A percentile compares a stretch with the other conserved stretches of the same genome.
Evolutionary conservation across 768 basidiomycete species (phyloP).

Genomic region (Paxillus involutus): DNA sequence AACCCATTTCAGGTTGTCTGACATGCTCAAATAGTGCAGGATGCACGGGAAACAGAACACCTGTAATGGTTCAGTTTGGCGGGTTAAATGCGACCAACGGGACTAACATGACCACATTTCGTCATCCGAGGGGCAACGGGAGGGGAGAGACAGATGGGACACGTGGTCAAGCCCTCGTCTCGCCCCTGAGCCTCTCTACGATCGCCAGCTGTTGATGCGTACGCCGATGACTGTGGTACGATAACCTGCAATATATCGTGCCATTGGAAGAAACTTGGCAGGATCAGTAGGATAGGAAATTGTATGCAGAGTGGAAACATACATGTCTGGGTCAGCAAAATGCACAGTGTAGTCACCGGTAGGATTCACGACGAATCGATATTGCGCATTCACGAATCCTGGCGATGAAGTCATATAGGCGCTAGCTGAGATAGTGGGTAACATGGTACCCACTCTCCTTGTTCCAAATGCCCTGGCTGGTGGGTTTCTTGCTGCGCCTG

Average conservation of each 20-base stretch:
- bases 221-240: conserved; percentile 79
- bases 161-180: conserved; percentile 68
- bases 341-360: conserved; percentile 90
- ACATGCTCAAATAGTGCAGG: conserved; percentile 82
- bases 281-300: not conserved
- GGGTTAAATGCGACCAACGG: not conserved
- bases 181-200: conserved; percentile 37
- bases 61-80: conserved; percentile 40
- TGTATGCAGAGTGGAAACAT: conserved; percentile 31
- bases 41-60: conserved; percentile 96
- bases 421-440: conserved; percentile 12
- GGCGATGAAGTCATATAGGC: conserved; percentile 14
- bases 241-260: conserved; percentile 93
- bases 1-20: conserved; percentile 82
- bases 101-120: conserved; percentile 94
- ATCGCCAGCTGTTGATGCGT: conserved; percentile 59
- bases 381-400: conserved; percentile 97
- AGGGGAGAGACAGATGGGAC: conserved; percentile 94
- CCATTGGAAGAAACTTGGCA: conserved; percentile 88
- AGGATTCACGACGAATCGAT: conserved; percentile 94
- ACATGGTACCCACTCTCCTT: conserved; percentile 79
- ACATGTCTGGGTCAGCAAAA: conserved; percentile 98
- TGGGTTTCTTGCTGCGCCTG: conserved; percentile 73
- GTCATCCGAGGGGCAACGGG: conserved; percentile 92
- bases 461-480: conserved; percentile 71